Evolutionary conservation across 768 basidiomycete species (phyloP), one percentile per base, ranked within the genome.

Genomic region (Exsudoporus frostii): DNA sequence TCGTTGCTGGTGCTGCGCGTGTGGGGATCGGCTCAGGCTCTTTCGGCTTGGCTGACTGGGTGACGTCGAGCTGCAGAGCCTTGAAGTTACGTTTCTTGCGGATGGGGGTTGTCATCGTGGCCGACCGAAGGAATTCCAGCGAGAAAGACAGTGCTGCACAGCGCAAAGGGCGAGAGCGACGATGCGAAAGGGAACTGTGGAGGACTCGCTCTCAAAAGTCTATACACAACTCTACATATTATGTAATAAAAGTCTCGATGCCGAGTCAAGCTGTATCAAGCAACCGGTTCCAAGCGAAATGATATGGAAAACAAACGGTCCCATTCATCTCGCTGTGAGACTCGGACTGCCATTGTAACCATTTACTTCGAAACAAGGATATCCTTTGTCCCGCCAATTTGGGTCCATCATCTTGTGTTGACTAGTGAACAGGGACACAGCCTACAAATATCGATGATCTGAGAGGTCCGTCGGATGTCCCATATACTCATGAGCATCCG

Each of bases 1-100:
- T 70, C 13, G 62, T 70, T 39, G 54, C 54, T 40, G 78, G 79
- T 29, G 82, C 79, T 45, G 70, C 74, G 47, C 82, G 76, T 15
- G 75, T 74, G 17, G 81, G 72, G 45, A 80, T 70, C 48, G 76
- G 75, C 49, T 74, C 71, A 27, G 70, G 64, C 48, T 77, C 72
- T 5, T 75, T 66, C 2, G 77, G 67, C n/a, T 66, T 53, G 37
- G 74, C 60, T 20, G 78, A 67, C 42, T 73, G 71, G 41, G 78
- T 56, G 52, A 86, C 83, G 60, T 81, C 78, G 66, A 94, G 84
- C 73, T 86, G 83, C 9, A 94, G 81, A 36, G 80, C 84, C 73
- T 92, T 93, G 81, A 92, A 92, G 69, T 94, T 94, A 57, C 92
- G 85, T 71, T 94, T 94, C 79, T 92, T 91, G 72, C 91, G 87